A percentile compares a stretch with the other conserved stretches of the same genome.
Conservation (phyloP, 768 basidiomycete species). For the Tremella fuciformis region DNA sequence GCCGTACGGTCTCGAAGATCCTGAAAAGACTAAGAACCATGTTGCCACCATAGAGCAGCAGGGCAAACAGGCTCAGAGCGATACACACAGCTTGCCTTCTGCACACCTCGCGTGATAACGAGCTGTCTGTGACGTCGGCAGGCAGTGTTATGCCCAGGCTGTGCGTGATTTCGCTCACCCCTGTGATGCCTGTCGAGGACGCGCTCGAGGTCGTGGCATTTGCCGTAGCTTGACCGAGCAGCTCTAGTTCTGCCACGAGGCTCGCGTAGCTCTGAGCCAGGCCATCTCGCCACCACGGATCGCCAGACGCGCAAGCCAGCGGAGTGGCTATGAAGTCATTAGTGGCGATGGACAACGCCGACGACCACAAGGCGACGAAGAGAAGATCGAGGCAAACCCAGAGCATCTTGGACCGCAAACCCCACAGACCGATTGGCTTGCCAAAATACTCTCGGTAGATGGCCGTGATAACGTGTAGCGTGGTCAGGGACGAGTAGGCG, state of each 20-base stretch:
- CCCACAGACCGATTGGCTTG: constrained; percentile 52
- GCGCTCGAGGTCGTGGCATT: background rate
- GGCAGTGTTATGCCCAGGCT: constrained; percentile 38
- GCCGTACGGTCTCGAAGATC: constrained; percentile 48
- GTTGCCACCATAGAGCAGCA: constrained; percentile 43
- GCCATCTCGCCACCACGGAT: constrained; percentile 45
- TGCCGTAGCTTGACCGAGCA: background rate
- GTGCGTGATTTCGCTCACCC: constrained; percentile 16
- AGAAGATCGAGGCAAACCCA: constrained; percentile 51
- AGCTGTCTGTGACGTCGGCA: constrained; percentile 20
- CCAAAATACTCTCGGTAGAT: constrained; percentile 51
- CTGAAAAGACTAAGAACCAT: constrained; percentile 50
- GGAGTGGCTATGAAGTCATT: constrained; percentile 51
- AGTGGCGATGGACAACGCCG: constrained; percentile 37
- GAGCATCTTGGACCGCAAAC: constrained; percentile 49
- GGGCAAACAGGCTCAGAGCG: constrained; percentile 30
- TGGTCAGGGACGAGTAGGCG: constrained; percentile 40
- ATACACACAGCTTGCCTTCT: constrained; percentile 42
- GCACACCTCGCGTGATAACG: constrained; percentile 32
- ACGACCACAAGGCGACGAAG: constrained; percentile 50
- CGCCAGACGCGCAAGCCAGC: constrained; percentile 36
- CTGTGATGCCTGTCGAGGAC: background rate
- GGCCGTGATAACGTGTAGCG: constrained; percentile 44
- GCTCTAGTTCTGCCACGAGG: constrained; percentile 17
- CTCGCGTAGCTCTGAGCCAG: constrained; percentile 20